phyloP scores from a whole-genome alignment of 2,329 filamentous ascomycete genomes.

The Stachybotrys chlorohalonatus region DNA sequence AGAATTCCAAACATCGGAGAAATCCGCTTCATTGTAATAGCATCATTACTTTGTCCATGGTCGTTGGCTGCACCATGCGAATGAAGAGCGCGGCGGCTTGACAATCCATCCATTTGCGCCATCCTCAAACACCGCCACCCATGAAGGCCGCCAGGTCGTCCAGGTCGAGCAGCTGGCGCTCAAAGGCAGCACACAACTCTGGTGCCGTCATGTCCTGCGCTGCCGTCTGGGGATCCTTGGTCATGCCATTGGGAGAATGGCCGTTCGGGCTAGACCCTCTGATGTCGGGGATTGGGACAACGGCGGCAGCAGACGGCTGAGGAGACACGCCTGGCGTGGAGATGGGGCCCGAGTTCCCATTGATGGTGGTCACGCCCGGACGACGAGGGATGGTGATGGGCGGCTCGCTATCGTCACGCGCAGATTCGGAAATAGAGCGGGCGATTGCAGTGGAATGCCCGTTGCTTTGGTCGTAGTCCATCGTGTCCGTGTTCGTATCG shows the following conservation, averaged over 20 bases:
- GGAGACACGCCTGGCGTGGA: constrained; percentile 39
- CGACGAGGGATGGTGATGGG: constrained; percentile 38
- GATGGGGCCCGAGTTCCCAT: constrained; percentile 42
- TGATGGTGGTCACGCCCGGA: constrained; percentile 49
- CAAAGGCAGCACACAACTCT: constrained; percentile 50
- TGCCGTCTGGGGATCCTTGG: constrained; percentile 23
- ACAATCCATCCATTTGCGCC: background rate
- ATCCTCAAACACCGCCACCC: constrained; percentile 45
- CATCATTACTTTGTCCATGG: too few relatives aligned
- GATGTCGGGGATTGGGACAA: constrained; percentile 17
- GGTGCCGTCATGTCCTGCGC: constrained; percentile 48
- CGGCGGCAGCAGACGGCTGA: constrained; percentile 18
- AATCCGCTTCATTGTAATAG: too few relatives aligned
- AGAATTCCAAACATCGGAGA: too few relatives aligned
- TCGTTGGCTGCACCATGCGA: too few relatives aligned
- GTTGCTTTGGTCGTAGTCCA: constrained; percentile 46
- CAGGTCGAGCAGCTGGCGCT: constrained; percentile 49
- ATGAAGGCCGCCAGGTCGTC: constrained; percentile 55
- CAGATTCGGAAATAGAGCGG: constrained; percentile 28
- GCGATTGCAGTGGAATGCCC: constrained; percentile 19
- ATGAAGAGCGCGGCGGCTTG: too few relatives aligned
- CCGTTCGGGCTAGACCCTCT: constrained; percentile 28
- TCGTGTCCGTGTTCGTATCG: constrained; percentile 44
- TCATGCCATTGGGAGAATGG: constrained; percentile 17
- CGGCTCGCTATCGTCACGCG: constrained; percentile 43